Percentiles rank a stretch among this genome's conserved stretches.
phyloP scores from a whole-genome alignment of 148 eudicot species.

The Rhododendron mucronatum region DNA sequence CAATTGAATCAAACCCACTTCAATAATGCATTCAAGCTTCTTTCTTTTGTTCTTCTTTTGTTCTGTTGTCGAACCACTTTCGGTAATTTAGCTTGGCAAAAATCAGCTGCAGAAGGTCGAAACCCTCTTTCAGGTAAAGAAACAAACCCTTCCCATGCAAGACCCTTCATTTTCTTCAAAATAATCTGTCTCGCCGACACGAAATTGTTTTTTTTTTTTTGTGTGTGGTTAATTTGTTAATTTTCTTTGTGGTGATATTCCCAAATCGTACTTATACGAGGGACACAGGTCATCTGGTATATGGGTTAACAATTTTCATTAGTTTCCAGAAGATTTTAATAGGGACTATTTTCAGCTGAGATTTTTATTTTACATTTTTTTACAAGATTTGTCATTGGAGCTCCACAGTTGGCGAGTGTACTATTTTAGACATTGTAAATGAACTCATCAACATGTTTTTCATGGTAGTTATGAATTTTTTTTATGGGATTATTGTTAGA shows the following conservation, averaged over 20 bases:
- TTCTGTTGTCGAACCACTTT: neutral
- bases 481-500: neutral
- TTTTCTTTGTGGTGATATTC: neutral
- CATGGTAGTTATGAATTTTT: neutral
- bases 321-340: neutral
- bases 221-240: neutral
- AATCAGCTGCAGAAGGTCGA: neutral
- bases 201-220: neutral
- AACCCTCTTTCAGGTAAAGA: slow-evolving; percentile 1
- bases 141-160: neutral
- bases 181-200: neutral
- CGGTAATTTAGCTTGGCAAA: neutral
- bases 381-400: neutral
- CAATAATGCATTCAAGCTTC: neutral
- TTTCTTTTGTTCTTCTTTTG: neutral
- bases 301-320: neutral
- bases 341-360: neutral
- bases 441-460: neutral
- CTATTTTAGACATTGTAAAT: neutral
- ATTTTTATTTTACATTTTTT: neutral
- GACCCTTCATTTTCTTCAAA: neutral
- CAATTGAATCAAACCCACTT: neutral
- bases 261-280: neutral
- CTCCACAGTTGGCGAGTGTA: neutral
- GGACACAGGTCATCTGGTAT: neutral